Base-by-base conservation (phyloP, 2,329 filamentous ascomycete species). In the Diplodia scrobiculata region DNA sequence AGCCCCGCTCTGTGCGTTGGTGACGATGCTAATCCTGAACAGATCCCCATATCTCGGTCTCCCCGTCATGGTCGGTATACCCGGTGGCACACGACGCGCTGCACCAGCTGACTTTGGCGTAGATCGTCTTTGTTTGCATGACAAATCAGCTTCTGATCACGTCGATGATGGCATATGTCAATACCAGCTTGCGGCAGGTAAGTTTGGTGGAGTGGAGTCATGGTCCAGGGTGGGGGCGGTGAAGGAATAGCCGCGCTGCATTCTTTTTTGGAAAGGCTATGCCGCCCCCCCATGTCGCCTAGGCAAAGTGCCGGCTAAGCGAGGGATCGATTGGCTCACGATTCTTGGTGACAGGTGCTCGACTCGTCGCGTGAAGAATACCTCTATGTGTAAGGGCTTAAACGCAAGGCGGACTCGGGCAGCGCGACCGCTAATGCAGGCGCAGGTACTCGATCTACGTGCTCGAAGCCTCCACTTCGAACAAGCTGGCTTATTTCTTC, bases 101-200 rank as follows among this genome's bases (percentile, higher is more conserved):
- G 67, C 34, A 62, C 71, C 67, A 71, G 70, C 76, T 77, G 70
- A 78, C 68, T 32, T 14, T 48, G 50, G 47, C 38, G 65, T 67
- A 81, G 84, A 82, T 92, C 68, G 82, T 92, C 58, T 94, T 94
- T 77, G 85, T 94, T 68, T 89, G 85, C 27, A 81, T 94, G 72
- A 91, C 89, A 51, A 90, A 90, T 67, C 91, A 94, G 71, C 81
- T 95, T 7, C 83, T 95, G 36, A 89, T 91, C 78, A 91, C 91
- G 59, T 91, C 89, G 21, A 79, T 93, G 69, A 92, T 91, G 45
- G 89, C 88, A 82, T 87, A 92, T 79, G 82, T 93, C 67, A 90
- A 87, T 72, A 92, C 91, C 79, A 91, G 87, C 74, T 88, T 92
- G 66, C 82, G 80, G 71, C 85, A 83, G 80, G 84, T 82, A 79